Conservation (phyloP, 257 asterid species). For the Cordia subcordata region DNA sequence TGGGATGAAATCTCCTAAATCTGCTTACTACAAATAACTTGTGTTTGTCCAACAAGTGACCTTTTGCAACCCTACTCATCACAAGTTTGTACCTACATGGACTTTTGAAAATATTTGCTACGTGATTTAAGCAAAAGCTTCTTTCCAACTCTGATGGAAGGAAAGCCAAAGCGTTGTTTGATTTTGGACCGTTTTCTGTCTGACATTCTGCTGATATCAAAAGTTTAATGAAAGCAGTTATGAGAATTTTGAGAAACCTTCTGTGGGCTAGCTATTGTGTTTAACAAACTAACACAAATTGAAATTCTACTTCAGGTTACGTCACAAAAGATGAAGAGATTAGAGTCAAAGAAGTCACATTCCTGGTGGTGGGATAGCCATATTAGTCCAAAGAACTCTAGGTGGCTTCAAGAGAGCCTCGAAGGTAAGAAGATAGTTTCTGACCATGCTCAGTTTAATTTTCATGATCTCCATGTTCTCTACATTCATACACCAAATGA, state of each 20-base stretch:
- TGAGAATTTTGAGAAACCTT: too few species aligned
- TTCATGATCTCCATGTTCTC: not conserved
- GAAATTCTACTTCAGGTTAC: conserved; percentile 34
- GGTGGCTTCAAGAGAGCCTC: conserved; percentile 87
- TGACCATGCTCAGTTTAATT: not conserved
- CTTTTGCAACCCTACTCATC: too few species aligned
- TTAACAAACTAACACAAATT: not conserved
- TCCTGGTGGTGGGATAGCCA: conserved; percentile 98
- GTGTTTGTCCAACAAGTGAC: too few species aligned
- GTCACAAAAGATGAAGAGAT: conserved; percentile 47
- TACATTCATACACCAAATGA: not conserved
- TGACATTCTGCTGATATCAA: not conserved
- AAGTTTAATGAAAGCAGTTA: too few species aligned
- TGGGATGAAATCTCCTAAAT: too few species aligned
- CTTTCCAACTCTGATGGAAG: not conserved
- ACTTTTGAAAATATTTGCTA: too few species aligned
- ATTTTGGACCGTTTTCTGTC: not conserved
- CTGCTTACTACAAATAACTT: too few species aligned
- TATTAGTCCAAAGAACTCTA: conserved; percentile 72
- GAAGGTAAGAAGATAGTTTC: conserved; percentile 41
- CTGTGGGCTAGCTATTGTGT: too few species aligned
- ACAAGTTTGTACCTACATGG: too few species aligned
- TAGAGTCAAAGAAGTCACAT: conserved; percentile 62
- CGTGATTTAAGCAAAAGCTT: not conserved
- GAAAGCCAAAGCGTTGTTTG: not conserved